Evolutionary conservation across 1,284 basidiomycete genomes (phyloP), one percentile per base, ranked within the genome.

Genomic region (Cryptococcus neoformans): DNA sequence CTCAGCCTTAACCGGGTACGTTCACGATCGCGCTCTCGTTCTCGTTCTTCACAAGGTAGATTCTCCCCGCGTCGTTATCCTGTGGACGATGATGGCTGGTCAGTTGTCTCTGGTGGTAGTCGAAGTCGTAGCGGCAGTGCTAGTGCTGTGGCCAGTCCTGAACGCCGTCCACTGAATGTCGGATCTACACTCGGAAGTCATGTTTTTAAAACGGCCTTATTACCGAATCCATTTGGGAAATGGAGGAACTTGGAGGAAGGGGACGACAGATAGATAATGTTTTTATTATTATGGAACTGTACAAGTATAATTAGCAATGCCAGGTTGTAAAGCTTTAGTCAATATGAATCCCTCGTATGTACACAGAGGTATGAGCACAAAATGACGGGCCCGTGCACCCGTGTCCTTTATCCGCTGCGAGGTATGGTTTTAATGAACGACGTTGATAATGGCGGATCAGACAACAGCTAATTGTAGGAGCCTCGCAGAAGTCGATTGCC

Each of bases 81-180:
- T 37, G 48, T 46, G 17, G 57, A 56, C 36, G 56, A 58, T 45
- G 59, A 61, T 45, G 56, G 51, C 6, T 61, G 59, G 59, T 61
- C 59, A 16, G 56, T 61, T 16, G 56, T 61, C 5, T 58, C 59
- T 7, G 59, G 53, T 5, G 54, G 47, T 7, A 49, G 51, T 16
- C 53, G 57, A 41, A 59, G 51, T 45, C n/a, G 54, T 16, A 55
- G 50, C 28, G 14, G 41, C 11, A 52, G 53, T 48, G 28, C 16
- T 12, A 51, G 49, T 28, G 17, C 49, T 16, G 41, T 40, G 45
- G 14, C 39, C 16, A 54, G 51, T 38, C 56, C 56, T 42, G 55
- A 56, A 44, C 50, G 42, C 10, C 37, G 38, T 28, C 39, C 12
- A 6, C 16, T 46, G 8, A 44, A 34, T 36, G 3, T 53, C n/a